Percentiles rank a stretch among this genome's conserved stretches.
phyloP scores from a whole-genome alignment of 2,329 filamentous ascomycete genomes.

The Scolecobasidium constrictum region DNA sequence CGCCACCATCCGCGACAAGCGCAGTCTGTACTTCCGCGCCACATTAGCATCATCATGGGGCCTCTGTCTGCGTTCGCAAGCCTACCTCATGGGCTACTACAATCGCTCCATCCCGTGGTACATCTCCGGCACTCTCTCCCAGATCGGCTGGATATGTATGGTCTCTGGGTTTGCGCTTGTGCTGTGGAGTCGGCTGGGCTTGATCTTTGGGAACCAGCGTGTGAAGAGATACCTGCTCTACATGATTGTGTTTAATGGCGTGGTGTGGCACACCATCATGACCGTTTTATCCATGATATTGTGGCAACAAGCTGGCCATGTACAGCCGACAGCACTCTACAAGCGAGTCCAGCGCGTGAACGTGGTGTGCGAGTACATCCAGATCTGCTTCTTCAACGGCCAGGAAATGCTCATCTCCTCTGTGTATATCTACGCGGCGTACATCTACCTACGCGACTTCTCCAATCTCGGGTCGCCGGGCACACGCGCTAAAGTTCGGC shows the following conservation, averaged over 20 bases:
- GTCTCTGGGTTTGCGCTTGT: conserved; percentile 52
- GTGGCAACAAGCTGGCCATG: too few species aligned
- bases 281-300: not conserved
- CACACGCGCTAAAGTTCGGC: not conserved
- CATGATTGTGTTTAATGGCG: conserved; percentile 48
- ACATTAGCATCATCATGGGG: conserved; percentile 21
- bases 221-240: conserved; percentile 39
- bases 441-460: conserved; percentile 3
- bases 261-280: conserved; percentile 22
- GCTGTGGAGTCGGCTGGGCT: conserved; percentile 51
- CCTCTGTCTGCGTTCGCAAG: conserved; percentile 1
- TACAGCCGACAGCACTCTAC: not conserved
- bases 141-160: conserved; percentile 44
- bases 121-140: not conserved
- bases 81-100: not conserved
- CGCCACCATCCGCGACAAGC: conserved; percentile 35
- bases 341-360: not conserved
- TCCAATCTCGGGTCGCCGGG: too few species aligned
- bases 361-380: not conserved
- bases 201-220: conserved; percentile 42
- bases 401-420: conserved; percentile 2
- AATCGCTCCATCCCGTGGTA: not conserved
- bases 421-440: conserved; percentile 1
- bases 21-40: conserved; percentile 40
- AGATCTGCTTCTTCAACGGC: conserved; percentile 1